Conservation (phyloP, 2,329 filamentous ascomycete genomes). For the Fusarium sp. region DNA sequence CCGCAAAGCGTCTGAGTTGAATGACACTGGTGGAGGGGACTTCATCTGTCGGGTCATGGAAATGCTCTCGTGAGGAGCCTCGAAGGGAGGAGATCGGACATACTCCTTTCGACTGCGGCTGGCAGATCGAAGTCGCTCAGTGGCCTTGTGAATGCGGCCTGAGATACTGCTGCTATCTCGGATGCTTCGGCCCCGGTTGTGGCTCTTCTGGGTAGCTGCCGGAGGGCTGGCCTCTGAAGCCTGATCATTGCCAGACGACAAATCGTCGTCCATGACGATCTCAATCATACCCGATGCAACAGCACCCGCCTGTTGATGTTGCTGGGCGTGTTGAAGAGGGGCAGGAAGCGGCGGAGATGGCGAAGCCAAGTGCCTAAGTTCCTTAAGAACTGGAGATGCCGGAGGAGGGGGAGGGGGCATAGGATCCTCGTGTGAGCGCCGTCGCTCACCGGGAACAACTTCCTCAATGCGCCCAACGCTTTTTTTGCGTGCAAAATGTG, state of each 20-base stretch:
- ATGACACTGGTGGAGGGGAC: constrained; percentile 53
- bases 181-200: too few species aligned
- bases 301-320: constrained; percentile 57
- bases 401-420: too few species aligned
- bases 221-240: constrained; percentile 41
- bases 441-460: too few species aligned
- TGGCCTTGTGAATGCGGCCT: constrained; percentile 66
- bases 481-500: too few species aligned
- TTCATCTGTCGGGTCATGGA: constrained; percentile 47
- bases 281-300: constrained; percentile 69
- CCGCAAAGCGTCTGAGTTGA: constrained; percentile 52
- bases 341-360: constrained; percentile 71
- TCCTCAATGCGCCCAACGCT: too few species aligned
- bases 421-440: too few species aligned
- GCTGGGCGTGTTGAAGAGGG: constrained; percentile 62
- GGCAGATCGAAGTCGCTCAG: constrained; percentile 69
- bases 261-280: constrained; percentile 73
- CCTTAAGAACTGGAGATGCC: too few species aligned
- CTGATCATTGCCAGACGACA: constrained; percentile 46
- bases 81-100: constrained; percentile 41
- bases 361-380: too few species aligned
- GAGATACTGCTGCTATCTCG: too few species aligned
- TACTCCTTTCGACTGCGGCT: constrained; percentile 65
- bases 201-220: constrained; percentile 53
- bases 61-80: constrained; percentile 58